These are phyloP conservation scores for Pistacia integerrima DNA, from an alignment of 345 rosid genomes.

Conservation along the genomic window DNA sequence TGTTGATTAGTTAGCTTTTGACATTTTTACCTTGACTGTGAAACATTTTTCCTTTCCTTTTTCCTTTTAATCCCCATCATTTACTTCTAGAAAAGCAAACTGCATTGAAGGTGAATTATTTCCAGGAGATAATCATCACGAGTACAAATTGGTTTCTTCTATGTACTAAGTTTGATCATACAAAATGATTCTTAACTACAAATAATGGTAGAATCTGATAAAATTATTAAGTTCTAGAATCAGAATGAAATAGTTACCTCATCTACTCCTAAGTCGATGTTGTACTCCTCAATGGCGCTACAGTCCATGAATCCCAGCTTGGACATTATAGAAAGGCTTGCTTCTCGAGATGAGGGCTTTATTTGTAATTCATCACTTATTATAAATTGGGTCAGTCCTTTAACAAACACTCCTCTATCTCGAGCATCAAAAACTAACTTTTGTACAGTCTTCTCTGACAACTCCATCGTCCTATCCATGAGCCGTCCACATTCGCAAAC, in stretches of 20 bases:
- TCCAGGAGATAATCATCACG: too few relatives aligned
- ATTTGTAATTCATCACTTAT: constrained; percentile 21
- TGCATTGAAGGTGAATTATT: too few relatives aligned
- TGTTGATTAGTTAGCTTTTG: too few relatives aligned
- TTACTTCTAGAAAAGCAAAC: too few relatives aligned
- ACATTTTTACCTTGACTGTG: neutral
- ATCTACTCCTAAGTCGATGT: neutral
- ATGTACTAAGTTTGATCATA: too few relatives aligned
- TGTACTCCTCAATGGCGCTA: constrained; percentile 12
- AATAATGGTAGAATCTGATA: too few relatives aligned
- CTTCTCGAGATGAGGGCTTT: constrained; percentile 14
- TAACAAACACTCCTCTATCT: constrained; percentile 22
- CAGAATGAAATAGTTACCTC: constrained; percentile 15
- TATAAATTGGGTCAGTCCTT: constrained; percentile 4
- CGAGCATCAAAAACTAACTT: too few relatives aligned
- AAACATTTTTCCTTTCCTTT: too few relatives aligned
- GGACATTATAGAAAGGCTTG: constrained; percentile 19
- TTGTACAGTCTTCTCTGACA: neutral
- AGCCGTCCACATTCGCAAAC: constrained; percentile 7
- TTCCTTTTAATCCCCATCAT: too few relatives aligned
- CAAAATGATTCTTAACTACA: too few relatives aligned
- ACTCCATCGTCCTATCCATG: neutral
- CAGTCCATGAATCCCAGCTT: constrained; percentile 16
- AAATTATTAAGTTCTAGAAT: neutral
- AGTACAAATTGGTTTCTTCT: too few relatives aligned